Evolutionary conservation across 495 filamentous ascomycete species (phyloP).

Genomic region (Aspergillus cristatus): DNA sequence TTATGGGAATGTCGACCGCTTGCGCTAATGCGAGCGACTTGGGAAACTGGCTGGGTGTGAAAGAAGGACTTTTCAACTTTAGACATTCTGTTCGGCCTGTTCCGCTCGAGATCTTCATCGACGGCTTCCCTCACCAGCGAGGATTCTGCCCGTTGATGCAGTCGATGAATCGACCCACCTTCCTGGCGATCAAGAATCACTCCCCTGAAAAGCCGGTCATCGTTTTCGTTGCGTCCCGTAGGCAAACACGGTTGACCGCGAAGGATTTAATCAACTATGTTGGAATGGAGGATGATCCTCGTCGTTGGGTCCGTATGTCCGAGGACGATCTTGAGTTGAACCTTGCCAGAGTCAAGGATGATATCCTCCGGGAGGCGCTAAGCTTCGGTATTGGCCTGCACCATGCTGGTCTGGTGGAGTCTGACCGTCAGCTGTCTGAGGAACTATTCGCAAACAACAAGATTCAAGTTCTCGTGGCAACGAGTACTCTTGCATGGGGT

Average conservation of each 20-base stretch:
- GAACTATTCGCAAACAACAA: conserved; percentile 96
- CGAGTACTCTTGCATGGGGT: conserved; percentile 94
- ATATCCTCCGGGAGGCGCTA: conserved; percentile 79
- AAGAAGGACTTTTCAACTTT: conserved; percentile 96
- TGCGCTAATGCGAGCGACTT: conserved; percentile 93
- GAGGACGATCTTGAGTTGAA: conserved; percentile 88
- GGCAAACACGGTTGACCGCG: conserved; percentile 90
- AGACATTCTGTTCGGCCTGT: conserved; percentile 96
- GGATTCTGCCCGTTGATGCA: conserved; percentile 98
- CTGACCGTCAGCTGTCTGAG: conserved; percentile 81
- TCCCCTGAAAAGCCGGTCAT: conserved; percentile 96
- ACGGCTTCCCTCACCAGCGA: conserved; percentile 90
- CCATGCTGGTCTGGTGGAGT: conserved; percentile 93
- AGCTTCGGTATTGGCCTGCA: conserved; percentile 96
- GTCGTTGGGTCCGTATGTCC: conserved; percentile 84
- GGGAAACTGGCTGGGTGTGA: conserved; percentile 95
- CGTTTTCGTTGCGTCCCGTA: conserved; percentile 92
- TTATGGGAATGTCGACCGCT: conserved; percentile 97
- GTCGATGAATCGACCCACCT: conserved; percentile 96
- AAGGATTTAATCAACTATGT: conserved; percentile 95
- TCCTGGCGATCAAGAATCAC: conserved; percentile 91
- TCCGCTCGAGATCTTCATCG: conserved; percentile 90
- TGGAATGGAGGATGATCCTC: conserved; percentile 96
- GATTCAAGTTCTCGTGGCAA: conserved; percentile 95
- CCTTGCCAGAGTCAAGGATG: conserved; percentile 79